Evolutionary conservation across 164 flowering plant genomes (phyloP).

Genomic region (Berberis vulgaris): DNA sequence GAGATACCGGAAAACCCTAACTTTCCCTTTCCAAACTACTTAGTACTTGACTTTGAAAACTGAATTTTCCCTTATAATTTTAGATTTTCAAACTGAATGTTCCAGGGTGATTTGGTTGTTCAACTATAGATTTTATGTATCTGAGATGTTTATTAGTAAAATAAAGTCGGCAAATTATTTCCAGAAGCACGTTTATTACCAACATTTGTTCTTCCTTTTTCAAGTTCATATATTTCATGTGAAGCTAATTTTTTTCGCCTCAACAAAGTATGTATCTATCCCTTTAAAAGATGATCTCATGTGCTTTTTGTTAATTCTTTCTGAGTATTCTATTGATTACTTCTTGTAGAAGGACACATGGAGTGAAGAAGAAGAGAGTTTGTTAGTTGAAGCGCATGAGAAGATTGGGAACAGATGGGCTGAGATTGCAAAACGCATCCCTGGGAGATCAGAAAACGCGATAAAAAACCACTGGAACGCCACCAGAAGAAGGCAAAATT

Average conservation of each 20-base stretch:
- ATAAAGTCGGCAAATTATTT: no score
- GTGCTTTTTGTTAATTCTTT: no score
- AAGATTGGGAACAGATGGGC: conserved; percentile 39
- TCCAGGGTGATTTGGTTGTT: no score
- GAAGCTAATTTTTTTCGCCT: no score
- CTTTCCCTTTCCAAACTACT: neutral
- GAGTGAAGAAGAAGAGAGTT: neutral
- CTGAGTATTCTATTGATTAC: neutral
- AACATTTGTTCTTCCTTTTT: no score
- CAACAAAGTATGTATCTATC: no score
- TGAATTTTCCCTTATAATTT: no score
- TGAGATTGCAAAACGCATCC: conserved; percentile 52
- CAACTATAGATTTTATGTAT: no score
- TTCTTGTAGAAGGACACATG: neutral
- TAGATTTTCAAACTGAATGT: neutral
- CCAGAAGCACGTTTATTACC: no score
- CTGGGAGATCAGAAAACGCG: conserved; percentile 58
- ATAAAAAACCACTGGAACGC: conserved; percentile 65
- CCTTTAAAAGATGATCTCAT: no score
- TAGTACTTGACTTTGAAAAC: neutral
- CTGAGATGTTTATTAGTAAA: no score
- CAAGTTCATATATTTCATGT: no score
- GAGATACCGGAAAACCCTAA: neutral
- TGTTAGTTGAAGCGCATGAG: conserved; percentile 1
- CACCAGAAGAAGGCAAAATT: conserved; percentile 39